Percentiles rank a stretch among this genome's conserved stretches.
Conservation (phyloP, 2,329 filamentous ascomycete species). For the Ascochyta pisi region DNA sequence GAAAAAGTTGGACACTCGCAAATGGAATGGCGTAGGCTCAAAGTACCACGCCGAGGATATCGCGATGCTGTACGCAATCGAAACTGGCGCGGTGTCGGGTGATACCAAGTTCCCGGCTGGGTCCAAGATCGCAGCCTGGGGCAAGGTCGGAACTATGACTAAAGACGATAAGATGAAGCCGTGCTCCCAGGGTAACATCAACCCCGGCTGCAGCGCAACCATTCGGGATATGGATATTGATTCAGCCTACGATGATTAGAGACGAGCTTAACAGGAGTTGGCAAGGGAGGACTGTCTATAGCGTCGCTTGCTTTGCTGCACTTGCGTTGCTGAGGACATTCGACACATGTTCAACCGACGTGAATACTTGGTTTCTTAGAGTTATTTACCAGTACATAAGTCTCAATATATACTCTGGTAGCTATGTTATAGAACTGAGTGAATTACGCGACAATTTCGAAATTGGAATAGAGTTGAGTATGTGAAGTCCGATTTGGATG, state of each 20-base stretch:
- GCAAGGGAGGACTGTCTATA: too few species aligned
- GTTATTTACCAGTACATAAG: too few species aligned
- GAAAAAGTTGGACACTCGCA: too few species aligned
- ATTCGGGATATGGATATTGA: too few species aligned
- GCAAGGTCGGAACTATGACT: neutral
- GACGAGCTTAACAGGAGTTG: too few species aligned
- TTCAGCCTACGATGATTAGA: too few species aligned
- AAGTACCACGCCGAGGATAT: conserved; percentile 1
- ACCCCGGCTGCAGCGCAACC: neutral
- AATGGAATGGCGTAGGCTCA: too few species aligned
- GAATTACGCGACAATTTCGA: neutral
- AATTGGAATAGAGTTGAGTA: neutral
- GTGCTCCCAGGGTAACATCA: neutral
- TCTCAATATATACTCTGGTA: neutral
- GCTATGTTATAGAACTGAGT: neutral
- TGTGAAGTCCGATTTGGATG: neutral
- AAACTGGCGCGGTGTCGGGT: neutral
- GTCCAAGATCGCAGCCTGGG: neutral
- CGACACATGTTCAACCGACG: too few species aligned
- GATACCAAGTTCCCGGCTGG: neutral
- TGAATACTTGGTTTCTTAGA: too few species aligned
- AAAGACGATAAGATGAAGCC: neutral
- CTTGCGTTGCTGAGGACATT: too few species aligned
- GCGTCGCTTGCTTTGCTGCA: too few species aligned
- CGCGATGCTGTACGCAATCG: neutral